These are phyloP conservation scores for Basidiobolus meristosporus DNA, from an alignment of 371 early-diverging fungal genomes.

Conservation along the genomic window DNA sequence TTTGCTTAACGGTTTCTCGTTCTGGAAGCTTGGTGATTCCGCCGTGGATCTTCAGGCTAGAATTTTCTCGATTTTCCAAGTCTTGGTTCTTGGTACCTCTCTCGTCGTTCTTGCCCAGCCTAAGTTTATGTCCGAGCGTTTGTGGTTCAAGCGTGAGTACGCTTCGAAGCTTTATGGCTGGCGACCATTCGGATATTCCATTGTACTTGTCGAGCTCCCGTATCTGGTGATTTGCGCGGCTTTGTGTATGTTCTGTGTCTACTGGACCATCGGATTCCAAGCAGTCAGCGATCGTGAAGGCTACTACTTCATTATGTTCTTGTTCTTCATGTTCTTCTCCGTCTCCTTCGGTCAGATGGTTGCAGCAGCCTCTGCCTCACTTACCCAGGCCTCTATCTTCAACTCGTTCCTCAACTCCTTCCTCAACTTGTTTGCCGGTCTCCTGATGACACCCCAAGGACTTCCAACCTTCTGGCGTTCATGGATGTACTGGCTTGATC, in stretches of 20 bases:
- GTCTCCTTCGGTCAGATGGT: slow-evolving; percentile 55
- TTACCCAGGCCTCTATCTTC: slow-evolving; percentile 34
- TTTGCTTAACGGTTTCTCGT: slow-evolving; percentile 53
- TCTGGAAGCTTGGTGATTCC: slow-evolving; percentile 30
- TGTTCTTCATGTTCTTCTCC: slow-evolving; percentile 37
- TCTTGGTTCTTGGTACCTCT: slow-evolving; percentile 37
- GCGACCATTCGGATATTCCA: slow-evolving; percentile 33
- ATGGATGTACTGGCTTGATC: slow-evolving; percentile 65
- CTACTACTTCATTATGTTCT: slow-evolving; percentile 37
- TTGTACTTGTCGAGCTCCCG: slow-evolving; percentile 34
- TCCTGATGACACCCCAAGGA: slow-evolving; percentile 32
- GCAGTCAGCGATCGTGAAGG: slow-evolving; percentile 20
- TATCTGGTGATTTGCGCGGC: slow-evolving; percentile 27
- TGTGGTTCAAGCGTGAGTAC: slow-evolving; percentile 47
- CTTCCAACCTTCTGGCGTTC: slow-evolving; percentile 59
- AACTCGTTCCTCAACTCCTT: slow-evolving; percentile 53
- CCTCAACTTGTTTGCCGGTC: slow-evolving; percentile 50
- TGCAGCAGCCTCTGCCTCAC: slow-evolving; percentile 33
- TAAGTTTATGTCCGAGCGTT: slow-evolving; percentile 45
- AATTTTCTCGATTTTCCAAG: slow-evolving; percentile 51
- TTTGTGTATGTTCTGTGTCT: slow-evolving; percentile 46
- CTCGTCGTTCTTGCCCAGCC: slow-evolving; percentile 54
- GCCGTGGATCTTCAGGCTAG: slow-evolving; percentile 44
- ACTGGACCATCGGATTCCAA: slow-evolving; percentile 37
- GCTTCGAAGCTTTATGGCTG: slow-evolving; percentile 55